These are phyloP conservation scores for Abortiporus biennis DNA, from an alignment of 1,284 basidiomycete species.

Conservation along the genomic window DNA sequence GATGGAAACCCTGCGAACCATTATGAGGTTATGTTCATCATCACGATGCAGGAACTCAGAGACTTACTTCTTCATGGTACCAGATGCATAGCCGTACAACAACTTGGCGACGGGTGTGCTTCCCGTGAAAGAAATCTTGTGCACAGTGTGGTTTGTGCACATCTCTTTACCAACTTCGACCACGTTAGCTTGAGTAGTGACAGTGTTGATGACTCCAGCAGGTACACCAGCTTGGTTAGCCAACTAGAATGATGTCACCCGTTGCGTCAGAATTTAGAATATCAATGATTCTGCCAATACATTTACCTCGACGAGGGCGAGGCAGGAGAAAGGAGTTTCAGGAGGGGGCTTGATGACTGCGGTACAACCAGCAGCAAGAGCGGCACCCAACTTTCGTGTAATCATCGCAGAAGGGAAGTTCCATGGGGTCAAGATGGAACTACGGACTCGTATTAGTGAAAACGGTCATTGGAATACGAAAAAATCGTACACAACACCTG, in stretches of 20 bases:
- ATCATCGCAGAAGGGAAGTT: conserved; percentile 97
- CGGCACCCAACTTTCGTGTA: conserved; percentile 83
- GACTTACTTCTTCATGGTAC: conserved; percentile 85
- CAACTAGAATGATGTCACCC: conserved; percentile 41
- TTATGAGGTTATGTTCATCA: conserved; percentile 5
- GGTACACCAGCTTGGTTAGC: conserved; percentile 87
- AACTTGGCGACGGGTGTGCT: conserved; percentile 90
- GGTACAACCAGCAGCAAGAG: conserved; percentile 94
- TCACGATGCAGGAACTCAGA: not conserved
- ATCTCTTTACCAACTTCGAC: conserved; percentile 78
- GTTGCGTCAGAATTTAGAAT: not conserved
- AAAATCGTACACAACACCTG: conserved; percentile 53
- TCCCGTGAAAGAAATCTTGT: conserved; percentile 94
- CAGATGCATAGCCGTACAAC: conserved; percentile 77
- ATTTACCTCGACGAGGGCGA: conserved; percentile 82
- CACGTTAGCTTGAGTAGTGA: conserved; percentile 83
- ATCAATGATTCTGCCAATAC: conserved; percentile 11
- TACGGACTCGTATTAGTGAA: conserved; percentile 27
- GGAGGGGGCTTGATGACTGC: conserved; percentile 93
- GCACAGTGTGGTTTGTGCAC: conserved; percentile 70
- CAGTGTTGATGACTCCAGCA: conserved; percentile 91
- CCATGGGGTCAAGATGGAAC: conserved; percentile 79
- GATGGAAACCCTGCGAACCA: conserved; percentile 57
- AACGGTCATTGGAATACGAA: not conserved
- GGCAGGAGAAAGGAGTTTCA: conserved; percentile 92